Percentiles rank a stretch among this genome's conserved stretches.
Conservation (phyloP, 805 yeast genomes). For the Spencermartinsiella europaea region DNA sequence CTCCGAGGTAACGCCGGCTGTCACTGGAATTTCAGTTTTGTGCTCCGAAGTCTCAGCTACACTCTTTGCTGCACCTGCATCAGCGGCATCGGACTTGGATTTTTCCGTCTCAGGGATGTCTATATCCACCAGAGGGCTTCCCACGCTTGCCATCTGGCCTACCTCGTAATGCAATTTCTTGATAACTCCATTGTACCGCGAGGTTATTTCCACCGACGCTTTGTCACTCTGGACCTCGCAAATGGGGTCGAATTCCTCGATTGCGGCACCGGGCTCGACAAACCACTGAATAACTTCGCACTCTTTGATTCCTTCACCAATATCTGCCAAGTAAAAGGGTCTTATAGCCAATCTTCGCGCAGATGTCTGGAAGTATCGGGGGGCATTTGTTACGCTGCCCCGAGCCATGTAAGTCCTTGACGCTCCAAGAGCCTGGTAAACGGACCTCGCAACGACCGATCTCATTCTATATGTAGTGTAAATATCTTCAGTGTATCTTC, state of each 20-base stretch:
- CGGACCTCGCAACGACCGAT: too few relatives aligned
- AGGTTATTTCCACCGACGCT: conserved; percentile 34
- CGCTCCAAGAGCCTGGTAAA: neutral
- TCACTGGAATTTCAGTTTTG: neutral
- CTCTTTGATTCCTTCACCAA: conserved; percentile 34
- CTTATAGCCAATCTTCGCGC: conserved; percentile 12
- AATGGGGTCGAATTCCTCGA: conserved; percentile 33
- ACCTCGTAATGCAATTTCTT: conserved; percentile 31
- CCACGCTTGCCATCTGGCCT: conserved; percentile 34
- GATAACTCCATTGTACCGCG: conserved; percentile 31
- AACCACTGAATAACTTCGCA: conserved; percentile 36
- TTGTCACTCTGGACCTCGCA: conserved; percentile 35
- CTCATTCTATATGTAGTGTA: too few relatives aligned
- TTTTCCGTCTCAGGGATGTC: conserved; percentile 24
- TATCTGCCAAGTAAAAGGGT: conserved; percentile 32
- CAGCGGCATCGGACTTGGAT: neutral
- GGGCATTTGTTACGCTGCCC: neutral
- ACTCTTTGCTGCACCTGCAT: neutral
- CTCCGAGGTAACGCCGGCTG: neutral
- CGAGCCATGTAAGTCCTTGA: neutral
- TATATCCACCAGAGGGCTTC: conserved; percentile 31
- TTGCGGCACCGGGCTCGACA: conserved; percentile 32
- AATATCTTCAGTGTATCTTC: too few relatives aligned
- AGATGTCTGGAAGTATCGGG: conserved; percentile 11
- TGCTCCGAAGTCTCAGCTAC: conserved; percentile 3